A percentile compares a stretch with the other conserved stretches of the same genome.
Evolutionary conservation across 768 basidiomycete species (phyloP).

Genomic region (Suillus brevipes): DNA sequence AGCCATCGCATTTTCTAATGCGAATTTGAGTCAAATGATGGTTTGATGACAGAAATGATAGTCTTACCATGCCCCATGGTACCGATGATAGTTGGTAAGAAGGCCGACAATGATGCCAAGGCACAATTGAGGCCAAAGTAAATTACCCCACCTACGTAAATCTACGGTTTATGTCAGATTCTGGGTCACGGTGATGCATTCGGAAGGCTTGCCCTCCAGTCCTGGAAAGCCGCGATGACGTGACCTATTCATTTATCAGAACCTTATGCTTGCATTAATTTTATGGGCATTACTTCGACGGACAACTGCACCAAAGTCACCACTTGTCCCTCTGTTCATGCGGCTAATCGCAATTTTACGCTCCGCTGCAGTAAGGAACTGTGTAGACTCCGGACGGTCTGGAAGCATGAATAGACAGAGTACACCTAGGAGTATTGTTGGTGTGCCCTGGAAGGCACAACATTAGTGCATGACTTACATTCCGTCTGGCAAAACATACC

Average conservation of each 20-base stretch:
- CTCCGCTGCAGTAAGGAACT: conserved; percentile 33
- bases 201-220: conserved; percentile 39
- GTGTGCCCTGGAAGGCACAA: conserved; percentile 50
- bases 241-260: conserved; percentile 34
- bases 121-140: conserved; percentile 52
- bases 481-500: conserved; percentile 5
- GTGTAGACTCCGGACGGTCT: conserved; percentile 34
- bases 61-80: conserved; percentile 48
- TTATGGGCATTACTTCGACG: conserved; percentile 35
- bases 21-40: background rate
- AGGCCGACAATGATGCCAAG: conserved; percentile 50
- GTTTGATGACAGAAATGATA: background rate
- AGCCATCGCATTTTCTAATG: conserved; percentile 39
- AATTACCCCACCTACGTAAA: conserved; percentile 49
- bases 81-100: conserved; percentile 56
- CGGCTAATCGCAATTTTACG: conserved; percentile 34
- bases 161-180: conserved; percentile 20
- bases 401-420: conserved; percentile 33
- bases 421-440: conserved; percentile 36
- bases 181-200: background rate
- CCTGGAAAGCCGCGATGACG: conserved; percentile 43
- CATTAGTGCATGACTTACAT: background rate
- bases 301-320: conserved; percentile 43
- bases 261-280: background rate
- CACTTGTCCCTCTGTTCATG: conserved; percentile 42